Base-by-base conservation (phyloP, 73 alveolate genomes). In the Uronychia setigera region DNA sequence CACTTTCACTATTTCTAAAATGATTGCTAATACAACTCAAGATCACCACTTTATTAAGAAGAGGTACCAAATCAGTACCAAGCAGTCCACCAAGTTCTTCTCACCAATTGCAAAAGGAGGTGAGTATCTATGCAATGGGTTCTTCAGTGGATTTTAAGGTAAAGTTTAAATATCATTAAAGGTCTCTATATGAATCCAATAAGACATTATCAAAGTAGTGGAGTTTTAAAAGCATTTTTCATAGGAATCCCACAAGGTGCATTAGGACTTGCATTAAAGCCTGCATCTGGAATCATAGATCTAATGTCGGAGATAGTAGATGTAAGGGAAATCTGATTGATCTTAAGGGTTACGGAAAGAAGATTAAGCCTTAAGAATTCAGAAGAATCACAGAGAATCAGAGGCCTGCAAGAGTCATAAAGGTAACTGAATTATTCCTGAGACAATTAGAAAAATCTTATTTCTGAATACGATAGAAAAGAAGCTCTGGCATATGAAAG, bases 401-500 rank as follows among this genome's bases (percentile, higher is more conserved):
- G 67, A 46, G 67, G 67, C 67, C 67, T 11, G n/a, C 67, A 46
- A 46, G 67, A 46, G 67, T 46, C 5, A 46, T 46, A 11, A 46
- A 46, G 67, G 67, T 46, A 46, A 19, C n/a, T 5, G 67, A 19
- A 19, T n/a, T n/a, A n/a, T n/a, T n/a, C n/a, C n/a, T n/a, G 31
- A 9, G 31, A 29, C 19, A 26, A 27, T 28, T 5, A 76, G 29
- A 29, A 26, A 76, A 31, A 76, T 58, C 81, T 31, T 25, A 30
- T 67, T 28, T 28, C 81, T 28, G 81, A 76, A 27, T 76, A 28
- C 27, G 81, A 76, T 5, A 26, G n/a, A 11, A 29, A 76, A 5
- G 81, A 76, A 31, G 81, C 81, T 5, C 28, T 76, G 27, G 81
- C 81, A 9, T 67, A 67, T 26, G 67, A 46, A 19, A 46, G 67